Evolutionary conservation across 768 basidiomycete species (phyloP), one percentile per base, ranked within the genome.

Genomic region (Lactarius tabidus): DNA sequence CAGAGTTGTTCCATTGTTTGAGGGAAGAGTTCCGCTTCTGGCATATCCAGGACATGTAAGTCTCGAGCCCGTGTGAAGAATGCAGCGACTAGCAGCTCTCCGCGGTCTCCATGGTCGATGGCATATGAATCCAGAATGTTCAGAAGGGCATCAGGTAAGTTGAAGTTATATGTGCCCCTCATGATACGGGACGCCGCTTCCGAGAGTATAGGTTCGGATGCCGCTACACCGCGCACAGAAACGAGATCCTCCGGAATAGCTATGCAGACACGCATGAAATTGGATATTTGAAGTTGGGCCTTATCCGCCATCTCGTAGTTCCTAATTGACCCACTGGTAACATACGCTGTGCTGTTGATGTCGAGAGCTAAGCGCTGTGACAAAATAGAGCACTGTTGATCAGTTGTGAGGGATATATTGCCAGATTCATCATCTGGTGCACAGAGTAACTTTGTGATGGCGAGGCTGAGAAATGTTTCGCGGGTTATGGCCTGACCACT

Each of bases 161-260:
- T 3, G 9, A 55, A 55, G 53, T n/a, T 0, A 20, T 7, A 8
- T 17, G 17, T 2, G 0, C 10, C 17, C 28, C 41, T 20, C 58
- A 59, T 59, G 7, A 59, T 59, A 39, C 5, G 18, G 17, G 41
- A 59, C 6, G 39, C 58, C 1, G 58, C 58, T 29, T 59, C 58
- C 10, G 58, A 59, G 6, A 59, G 58, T 29, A 59, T 59, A 7
- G 58, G 58, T 31, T 59, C 58, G 3, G 58, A 59, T 7, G 58
- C 38, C 3, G 36, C 41, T 10, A 39, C 20, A 29, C 36, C 26
- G 18, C 17, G 33, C 26, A 58, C 39, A 38, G 26, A 15, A 18
- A 6, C 26, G 3, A 7, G 39, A 28, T 38, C 5, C 10, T 59
- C 20, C 1, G 57, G 28, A 28, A 28, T 23, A 14, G 10, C 18